Evolutionary conservation across 768 basidiomycete species (phyloP), one percentile per base, ranked within the genome.

Genomic region (Hortiboletus campestris): DNA sequence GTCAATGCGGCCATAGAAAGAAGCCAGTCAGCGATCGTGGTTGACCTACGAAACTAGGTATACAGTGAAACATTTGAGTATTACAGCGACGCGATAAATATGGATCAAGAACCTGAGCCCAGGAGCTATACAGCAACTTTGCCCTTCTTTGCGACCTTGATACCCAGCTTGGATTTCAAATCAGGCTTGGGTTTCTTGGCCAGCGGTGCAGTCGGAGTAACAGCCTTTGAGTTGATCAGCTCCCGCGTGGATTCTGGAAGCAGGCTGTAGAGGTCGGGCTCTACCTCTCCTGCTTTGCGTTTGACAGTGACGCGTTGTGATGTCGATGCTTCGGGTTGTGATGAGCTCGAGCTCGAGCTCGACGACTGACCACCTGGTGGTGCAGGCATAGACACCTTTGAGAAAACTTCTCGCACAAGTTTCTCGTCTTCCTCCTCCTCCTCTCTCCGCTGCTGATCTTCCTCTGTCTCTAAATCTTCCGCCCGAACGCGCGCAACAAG

Each of bases 341-440:
- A 63, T 4, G 25, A 25, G 25, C 25, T 58, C 56, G 25, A 25
- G 64, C 61, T 42, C 38, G 67, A 56, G 49, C 57, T 44, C 35
- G 72, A 69, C 25, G 73, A 58, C 22, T 53, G 70, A 40, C 13
- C 56, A 2, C 19, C 59, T 10, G 36, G 28, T 14, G 54, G 57
- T 19, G 50, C 40, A 1, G 80, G 75, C 48, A 78, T 71, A 40
- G 78, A 61, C 35, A 92, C 79, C 69, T 89, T 91, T 43, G 90
- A 81, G 69, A 99, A 99, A 20, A 92, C 87, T 62, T 89, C 82
- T 60, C 85, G 79, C n/a, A 98, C 90, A 22, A 93, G 74, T 67
- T 80, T 84, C 73, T 99, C 96, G 65, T 98, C 96, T 70, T 96
- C 94, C 57, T 94, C 93, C 61, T 95, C 90, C 54, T 90, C 80